Percentiles rank a stretch among this genome's conserved stretches.
These are phyloP conservation scores for Termitomyces sp. DNA, from an alignment of 768 basidiomycete species.

Conservation along the genomic window DNA sequence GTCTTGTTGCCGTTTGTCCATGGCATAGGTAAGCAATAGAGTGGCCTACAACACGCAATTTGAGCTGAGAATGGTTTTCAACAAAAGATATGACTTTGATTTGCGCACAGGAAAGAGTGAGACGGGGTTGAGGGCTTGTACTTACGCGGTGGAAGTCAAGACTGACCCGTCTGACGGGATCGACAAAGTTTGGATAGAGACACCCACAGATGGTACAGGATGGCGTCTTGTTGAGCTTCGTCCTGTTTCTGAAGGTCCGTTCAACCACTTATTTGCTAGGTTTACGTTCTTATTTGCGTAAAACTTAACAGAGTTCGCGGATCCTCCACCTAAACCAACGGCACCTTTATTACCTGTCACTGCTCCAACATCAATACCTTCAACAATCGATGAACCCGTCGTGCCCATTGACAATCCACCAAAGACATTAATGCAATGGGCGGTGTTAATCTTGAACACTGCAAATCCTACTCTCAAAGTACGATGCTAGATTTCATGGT, in stretches of 20 bases:
- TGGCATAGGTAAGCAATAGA: conserved; percentile 57
- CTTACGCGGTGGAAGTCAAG: conserved; percentile 56
- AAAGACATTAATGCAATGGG: conserved; percentile 73
- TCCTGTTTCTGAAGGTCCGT: conserved; percentile 68
- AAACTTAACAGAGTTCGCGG: conserved; percentile 52
- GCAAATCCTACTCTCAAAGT: conserved; percentile 65
- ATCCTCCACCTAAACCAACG: conserved; percentile 46
- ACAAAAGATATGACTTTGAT: conserved; percentile 70
- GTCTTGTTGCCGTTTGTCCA: conserved; percentile 66
- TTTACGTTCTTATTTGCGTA: background rate
- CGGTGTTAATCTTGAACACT: conserved; percentile 75
- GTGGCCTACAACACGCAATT: background rate
- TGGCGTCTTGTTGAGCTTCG: conserved; percentile 68
- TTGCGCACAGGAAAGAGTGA: conserved; percentile 67
- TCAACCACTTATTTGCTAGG: background rate
- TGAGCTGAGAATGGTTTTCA: background rate
- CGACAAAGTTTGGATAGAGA: conserved; percentile 57
- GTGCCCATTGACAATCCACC: conserved; percentile 50
- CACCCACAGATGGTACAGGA: conserved; percentile 45
- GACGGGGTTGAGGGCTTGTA: conserved; percentile 67
- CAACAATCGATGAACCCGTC: conserved; percentile 37
- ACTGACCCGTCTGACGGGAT: conserved; percentile 30
- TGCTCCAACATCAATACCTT: conserved; percentile 1
- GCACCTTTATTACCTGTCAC: conserved; percentile 15
- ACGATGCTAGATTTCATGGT: background rate